Percentiles rank a stretch among this genome's conserved stretches.
These are phyloP conservation scores for Alternaria arborescens DNA, from an alignment of 2,329 filamentous ascomycete species.

Conservation along the genomic window DNA sequence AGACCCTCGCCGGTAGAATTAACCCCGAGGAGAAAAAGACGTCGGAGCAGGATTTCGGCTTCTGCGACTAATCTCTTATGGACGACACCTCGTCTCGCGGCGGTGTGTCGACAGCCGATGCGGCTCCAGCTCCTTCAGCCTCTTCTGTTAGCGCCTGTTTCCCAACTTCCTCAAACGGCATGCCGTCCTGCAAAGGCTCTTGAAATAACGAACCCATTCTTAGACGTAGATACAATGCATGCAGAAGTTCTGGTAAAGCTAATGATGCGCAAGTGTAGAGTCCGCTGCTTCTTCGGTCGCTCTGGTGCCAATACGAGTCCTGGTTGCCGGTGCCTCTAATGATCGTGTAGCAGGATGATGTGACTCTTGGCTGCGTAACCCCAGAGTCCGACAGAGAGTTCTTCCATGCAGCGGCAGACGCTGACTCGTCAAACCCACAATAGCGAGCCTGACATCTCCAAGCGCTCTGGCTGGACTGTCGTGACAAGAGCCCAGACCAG, in stretches of 20 bases:
- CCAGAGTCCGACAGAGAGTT: conserved; percentile 79
- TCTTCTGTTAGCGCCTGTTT: conserved; percentile 61
- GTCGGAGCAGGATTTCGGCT: conserved; percentile 5
- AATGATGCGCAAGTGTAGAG: conserved; percentile 64
- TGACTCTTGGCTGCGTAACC: conserved; percentile 79
- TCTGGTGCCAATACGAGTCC: conserved; percentile 76
- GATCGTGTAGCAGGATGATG: conserved; percentile 80
- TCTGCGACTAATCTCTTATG: conserved; percentile 12
- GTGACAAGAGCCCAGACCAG: conserved; percentile 71
- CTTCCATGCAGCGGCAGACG: conserved; percentile 84
- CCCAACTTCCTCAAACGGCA: conserved; percentile 60
- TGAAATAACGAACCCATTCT: conserved; percentile 45
- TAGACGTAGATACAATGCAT: conserved; percentile 66
- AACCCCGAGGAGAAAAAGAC: not conserved
- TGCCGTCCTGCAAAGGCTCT: conserved; percentile 54
- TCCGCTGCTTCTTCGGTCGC: conserved; percentile 73
- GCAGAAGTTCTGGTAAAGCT: conserved; percentile 61
- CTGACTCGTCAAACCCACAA: conserved; percentile 85
- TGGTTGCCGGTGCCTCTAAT: conserved; percentile 67
- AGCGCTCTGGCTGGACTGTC: conserved; percentile 76
- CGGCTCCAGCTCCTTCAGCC: conserved; percentile 55
- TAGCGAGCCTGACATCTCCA: conserved; percentile 77
- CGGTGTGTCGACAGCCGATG: conserved; percentile 21
- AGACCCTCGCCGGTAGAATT: conserved; percentile 7
- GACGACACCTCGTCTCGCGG: conserved; percentile 23